phyloP scores from a whole-genome alignment of 352 stramenopile genomes.

The Phytophthora pisi region DNA sequence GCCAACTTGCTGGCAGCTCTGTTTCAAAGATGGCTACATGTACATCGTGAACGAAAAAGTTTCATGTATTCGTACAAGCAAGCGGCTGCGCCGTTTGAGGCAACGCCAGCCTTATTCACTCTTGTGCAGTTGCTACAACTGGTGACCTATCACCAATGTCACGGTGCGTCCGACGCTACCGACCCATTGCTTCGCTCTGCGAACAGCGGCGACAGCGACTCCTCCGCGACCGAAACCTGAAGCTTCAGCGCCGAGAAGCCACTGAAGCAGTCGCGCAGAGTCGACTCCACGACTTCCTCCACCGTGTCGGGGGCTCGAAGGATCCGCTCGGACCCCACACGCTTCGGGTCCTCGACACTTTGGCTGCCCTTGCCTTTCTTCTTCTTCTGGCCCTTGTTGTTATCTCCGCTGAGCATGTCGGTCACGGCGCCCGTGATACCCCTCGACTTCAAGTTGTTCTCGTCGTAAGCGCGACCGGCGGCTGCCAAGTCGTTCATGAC shows the following conservation, averaged over 20 bases:
- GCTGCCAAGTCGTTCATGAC: constrained; percentile 6
- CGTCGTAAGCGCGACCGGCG: constrained; percentile 4
- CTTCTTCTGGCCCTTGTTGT: constrained; percentile 1
- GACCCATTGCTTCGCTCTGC: constrained; percentile 1
- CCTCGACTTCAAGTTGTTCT: constrained; percentile 17
- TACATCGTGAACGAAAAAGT: neutral
- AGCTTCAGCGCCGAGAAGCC: constrained; percentile 8
- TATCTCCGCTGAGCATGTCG: constrained; percentile 3
- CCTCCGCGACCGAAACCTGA: constrained; percentile 11
- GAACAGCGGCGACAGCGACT: constrained; percentile 12
- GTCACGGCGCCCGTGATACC: constrained; percentile 10
- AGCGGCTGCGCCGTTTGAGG: neutral
- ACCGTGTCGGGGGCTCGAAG: constrained; percentile 23
- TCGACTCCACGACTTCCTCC: constrained; percentile 8
- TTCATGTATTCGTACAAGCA: neutral
- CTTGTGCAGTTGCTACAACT: neutral
- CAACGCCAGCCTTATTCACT: neutral
- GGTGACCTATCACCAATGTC: neutral
- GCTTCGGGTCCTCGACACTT: neutral
- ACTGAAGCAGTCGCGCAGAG: constrained; percentile 13
- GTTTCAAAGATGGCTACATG: neutral
- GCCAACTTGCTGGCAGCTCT: no score
- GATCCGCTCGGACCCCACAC: constrained; percentile 21
- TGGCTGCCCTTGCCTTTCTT: neutral
- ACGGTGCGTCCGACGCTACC: neutral